A percentile compares a stretch with the other conserved stretches of the same genome.
These are phyloP conservation scores for Oryza longistaminata DNA, from an alignment of 176 grass and related monocot genomes.

Conservation along the genomic window DNA sequence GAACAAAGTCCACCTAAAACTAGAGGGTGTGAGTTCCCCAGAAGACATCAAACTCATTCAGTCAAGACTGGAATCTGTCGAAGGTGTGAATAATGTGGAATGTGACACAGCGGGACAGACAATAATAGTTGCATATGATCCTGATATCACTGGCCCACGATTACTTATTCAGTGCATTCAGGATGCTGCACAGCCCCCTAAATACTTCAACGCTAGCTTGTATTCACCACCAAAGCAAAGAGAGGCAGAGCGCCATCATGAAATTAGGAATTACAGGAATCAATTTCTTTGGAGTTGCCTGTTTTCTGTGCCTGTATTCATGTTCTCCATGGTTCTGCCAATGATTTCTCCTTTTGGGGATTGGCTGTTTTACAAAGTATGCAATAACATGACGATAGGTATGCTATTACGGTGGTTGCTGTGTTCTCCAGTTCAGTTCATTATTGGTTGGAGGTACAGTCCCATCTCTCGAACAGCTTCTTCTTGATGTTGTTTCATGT, in stretches of 20 bases:
- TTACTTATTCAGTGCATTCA: slow-evolving; percentile 78
- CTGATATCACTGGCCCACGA: slow-evolving; percentile 90
- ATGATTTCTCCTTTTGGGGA: slow-evolving; percentile 72
- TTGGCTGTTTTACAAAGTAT: slow-evolving; percentile 70
- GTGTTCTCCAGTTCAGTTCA: slow-evolving; percentile 96
- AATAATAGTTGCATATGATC: slow-evolving; percentile 73
- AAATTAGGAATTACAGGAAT: slow-evolving; percentile 77
- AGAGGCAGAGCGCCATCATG: slow-evolving; percentile 64
- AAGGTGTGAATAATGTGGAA: slow-evolving; percentile 75
- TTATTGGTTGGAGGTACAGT: slow-evolving; percentile 95
- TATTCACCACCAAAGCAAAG: slow-evolving; percentile 68
- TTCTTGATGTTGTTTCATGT: slow-evolving; percentile 6
- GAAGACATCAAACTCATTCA: slow-evolving; percentile 75
- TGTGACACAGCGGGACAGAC: slow-evolving; percentile 59
- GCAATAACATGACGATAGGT: slow-evolving; percentile 81
- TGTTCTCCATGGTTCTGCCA: slow-evolving; percentile 89
- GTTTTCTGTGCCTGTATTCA: slow-evolving; percentile 80
- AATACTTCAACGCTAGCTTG: slow-evolving; percentile 68
- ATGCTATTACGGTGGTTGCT: slow-evolving; percentile 86
- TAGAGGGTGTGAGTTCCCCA: slow-evolving; percentile 59
- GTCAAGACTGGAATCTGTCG: slow-evolving; percentile 63
- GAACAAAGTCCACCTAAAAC: slow-evolving; percentile 90
- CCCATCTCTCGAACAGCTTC: slow-evolving; percentile 9
- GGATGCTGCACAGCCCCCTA: slow-evolving; percentile 51
- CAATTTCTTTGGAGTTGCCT: slow-evolving; percentile 94